phyloP scores from a whole-genome alignment of 768 basidiomycete genomes.

The Lyophyllum semitale region DNA sequence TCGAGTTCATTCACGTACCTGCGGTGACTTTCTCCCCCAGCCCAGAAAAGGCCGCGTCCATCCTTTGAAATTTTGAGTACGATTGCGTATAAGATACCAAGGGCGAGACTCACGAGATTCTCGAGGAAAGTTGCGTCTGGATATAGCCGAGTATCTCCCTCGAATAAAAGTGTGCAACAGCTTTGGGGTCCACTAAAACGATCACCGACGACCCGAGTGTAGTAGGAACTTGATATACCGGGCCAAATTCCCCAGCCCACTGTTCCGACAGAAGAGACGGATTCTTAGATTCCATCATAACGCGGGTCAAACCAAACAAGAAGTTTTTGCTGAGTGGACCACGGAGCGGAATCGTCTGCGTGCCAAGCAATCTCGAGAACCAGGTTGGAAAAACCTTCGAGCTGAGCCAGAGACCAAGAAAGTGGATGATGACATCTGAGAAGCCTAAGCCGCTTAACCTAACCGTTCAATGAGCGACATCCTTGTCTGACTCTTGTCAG shows the following conservation, averaged over 20 bases:
- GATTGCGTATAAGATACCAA: neutral
- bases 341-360: conserved; percentile 33
- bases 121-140: conserved; percentile 39
- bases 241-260: conserved; percentile 52
- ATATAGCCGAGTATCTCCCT: conserved; percentile 52
- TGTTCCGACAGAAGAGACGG: conserved; percentile 37
- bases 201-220: conserved; percentile 34
- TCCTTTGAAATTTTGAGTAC: conserved; percentile 24
- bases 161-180: conserved; percentile 50
- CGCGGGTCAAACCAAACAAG: conserved; percentile 39
- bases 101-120: conserved; percentile 31
- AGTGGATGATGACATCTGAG: conserved; percentile 7
- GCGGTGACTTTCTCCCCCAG: conserved; percentile 47
- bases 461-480: conserved; percentile 8
- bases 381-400: neutral
- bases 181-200: conserved; percentile 49
- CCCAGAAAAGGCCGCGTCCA: conserved; percentile 40
- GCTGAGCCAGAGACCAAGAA: conserved; percentile 5
- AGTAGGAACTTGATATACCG: conserved; percentile 42
- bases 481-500: too few relatives aligned
- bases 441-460: too few relatives aligned
- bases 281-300: conserved; percentile 29
- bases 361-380: neutral
- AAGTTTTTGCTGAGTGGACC: conserved; percentile 45
- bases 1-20: conserved; percentile 28